These are phyloP conservation scores for Tylopilus vinaceipallidus DNA, from an alignment of 768 basidiomycete species.

Conservation along the genomic window DNA sequence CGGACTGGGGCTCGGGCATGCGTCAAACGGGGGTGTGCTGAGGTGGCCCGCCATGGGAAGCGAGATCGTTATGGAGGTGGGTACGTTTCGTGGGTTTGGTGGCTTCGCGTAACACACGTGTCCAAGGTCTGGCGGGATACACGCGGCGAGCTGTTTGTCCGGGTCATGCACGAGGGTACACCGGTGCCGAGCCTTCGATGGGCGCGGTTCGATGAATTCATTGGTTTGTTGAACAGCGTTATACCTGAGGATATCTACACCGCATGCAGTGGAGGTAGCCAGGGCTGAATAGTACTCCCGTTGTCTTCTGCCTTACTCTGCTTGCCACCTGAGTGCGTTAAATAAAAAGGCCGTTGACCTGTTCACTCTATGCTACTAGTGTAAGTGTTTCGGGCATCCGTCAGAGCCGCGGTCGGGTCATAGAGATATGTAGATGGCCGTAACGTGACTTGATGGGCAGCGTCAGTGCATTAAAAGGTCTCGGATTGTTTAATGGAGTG, in stretches of 20 bases:
- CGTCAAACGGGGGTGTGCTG: conserved; percentile 23
- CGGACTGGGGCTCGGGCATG: conserved; percentile 39
- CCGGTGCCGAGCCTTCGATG: conserved; percentile 37
- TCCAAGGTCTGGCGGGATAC: conserved; percentile 39
- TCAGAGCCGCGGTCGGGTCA: too few relatives aligned
- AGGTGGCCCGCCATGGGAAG: conserved; percentile 50
- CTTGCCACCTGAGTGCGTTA: too few relatives aligned
- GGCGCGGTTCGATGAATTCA: conserved; percentile 36
- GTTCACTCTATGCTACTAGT: too few relatives aligned
- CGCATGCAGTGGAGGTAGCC: conserved; percentile 17
- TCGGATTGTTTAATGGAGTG: too few relatives aligned
- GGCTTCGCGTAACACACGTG: background rate
- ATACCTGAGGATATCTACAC: conserved; percentile 35
- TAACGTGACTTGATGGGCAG: too few relatives aligned
- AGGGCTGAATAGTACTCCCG: too few relatives aligned
- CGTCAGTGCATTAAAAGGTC: too few relatives aligned
- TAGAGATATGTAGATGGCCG: too few relatives aligned
- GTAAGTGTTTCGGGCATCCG: too few relatives aligned
- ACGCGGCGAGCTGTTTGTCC: conserved; percentile 32
- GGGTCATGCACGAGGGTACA: conserved; percentile 45
- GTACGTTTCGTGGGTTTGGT: conserved; percentile 2
- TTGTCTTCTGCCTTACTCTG: too few relatives aligned
- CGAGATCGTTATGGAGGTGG: conserved; percentile 46
- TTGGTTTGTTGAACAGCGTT: conserved; percentile 30
- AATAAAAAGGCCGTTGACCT: too few relatives aligned